These are phyloP conservation scores for Trypanosomatidae sp. DNA, from an alignment of 208 protist genomes.

Conservation along the genomic window DNA sequence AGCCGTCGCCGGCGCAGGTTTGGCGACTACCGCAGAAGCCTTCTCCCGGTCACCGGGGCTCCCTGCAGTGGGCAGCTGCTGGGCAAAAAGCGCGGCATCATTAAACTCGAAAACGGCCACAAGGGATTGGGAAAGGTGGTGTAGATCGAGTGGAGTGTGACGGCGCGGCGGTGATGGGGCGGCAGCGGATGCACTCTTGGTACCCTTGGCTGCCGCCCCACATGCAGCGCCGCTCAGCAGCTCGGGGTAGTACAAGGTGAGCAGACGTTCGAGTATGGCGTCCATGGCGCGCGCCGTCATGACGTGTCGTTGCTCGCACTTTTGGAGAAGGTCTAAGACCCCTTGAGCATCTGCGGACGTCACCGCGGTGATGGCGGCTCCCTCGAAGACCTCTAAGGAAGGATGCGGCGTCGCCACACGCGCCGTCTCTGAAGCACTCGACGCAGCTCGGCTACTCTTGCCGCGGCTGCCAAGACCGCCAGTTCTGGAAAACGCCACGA, in stretches of 20 bases:
- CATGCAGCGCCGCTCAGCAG: background rate
- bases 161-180: background rate
- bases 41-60: background rate
- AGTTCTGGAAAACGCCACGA: conserved; percentile 14
- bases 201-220: background rate
- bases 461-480: background rate
- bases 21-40: background rate
- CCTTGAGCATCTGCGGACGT: conserved; percentile 36
- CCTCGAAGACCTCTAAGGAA: conserved; percentile 52
- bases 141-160: conserved; percentile 13
- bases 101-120: conserved; percentile 18
- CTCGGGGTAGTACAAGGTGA: conserved; percentile 41
- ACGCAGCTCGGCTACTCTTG: background rate
- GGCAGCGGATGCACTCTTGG: background rate
- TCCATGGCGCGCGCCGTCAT: conserved; percentile 70
- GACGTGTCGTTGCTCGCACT: conserved; percentile 58
- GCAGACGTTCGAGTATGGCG: conserved; percentile 35
- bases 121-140: conserved; percentile 23
- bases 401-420: conserved; percentile 16
- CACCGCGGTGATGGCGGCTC: conserved; percentile 34
- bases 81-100: conserved; percentile 19
- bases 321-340: conserved; percentile 58
- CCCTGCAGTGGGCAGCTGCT: conserved; percentile 1
- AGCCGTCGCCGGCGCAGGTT: background rate
- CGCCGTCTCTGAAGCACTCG: background rate